Evolutionary conservation across 495 filamentous ascomycete species (phyloP).

Genomic region (Tuber calosporum): DNA sequence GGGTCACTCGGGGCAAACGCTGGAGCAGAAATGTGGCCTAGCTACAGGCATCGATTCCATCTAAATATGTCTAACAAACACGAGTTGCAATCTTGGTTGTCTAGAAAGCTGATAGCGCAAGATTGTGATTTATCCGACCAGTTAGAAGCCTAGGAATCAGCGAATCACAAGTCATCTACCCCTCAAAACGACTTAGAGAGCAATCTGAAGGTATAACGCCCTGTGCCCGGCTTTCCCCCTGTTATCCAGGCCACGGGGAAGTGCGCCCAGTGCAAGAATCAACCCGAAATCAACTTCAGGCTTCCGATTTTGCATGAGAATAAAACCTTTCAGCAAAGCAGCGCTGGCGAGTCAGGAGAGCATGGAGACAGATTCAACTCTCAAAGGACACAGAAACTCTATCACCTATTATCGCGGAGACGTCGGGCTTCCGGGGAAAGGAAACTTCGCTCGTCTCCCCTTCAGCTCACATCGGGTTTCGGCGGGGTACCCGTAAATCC

Average conservation of each 20-base stretch:
- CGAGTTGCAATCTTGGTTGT: background rate
- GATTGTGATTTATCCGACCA: background rate
- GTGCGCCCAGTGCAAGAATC: background rate
- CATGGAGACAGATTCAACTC: background rate
- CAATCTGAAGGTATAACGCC: conserved; percentile 3
- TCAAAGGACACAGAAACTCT: background rate
- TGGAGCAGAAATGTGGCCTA: background rate
- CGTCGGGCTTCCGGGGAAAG: background rate
- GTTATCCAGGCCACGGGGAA: background rate
- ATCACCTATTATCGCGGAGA: background rate
- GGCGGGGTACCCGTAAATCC: background rate
- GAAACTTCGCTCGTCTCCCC: background rate
- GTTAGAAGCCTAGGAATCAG: background rate
- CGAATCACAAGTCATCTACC: background rate
- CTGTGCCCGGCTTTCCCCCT: background rate
- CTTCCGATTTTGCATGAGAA: background rate
- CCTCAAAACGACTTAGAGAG: background rate
- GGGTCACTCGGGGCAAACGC: background rate
- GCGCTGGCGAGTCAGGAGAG: background rate
- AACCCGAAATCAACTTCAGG: background rate
- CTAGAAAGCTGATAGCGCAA: background rate
- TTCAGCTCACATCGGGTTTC: background rate
- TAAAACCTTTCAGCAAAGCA: background rate
- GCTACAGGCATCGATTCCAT: background rate
- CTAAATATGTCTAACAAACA: background rate